phyloP scores from a whole-genome alignment of 371 early-diverging fungal genomes.

The Homolaphlyctis polyrhiza region DNA sequence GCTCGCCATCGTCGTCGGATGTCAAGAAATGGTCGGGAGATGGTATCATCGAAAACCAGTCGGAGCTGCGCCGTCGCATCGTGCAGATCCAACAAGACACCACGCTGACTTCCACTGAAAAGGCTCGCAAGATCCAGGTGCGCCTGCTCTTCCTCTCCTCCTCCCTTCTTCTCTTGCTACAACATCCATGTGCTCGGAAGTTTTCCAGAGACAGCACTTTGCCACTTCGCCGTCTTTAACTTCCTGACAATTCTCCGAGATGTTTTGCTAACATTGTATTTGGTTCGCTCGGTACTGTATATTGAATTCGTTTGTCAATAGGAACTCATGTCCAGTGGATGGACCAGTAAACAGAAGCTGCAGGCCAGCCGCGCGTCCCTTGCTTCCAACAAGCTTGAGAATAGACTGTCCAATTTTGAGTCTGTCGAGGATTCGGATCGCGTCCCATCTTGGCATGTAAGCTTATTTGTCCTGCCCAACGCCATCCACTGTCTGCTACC shows the following conservation, averaged over 20 bases:
- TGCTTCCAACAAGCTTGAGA: slow-evolving; percentile 28
- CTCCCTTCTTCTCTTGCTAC: too few relatives aligned
- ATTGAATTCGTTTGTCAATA: slow-evolving; percentile 14
- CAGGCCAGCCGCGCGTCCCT: slow-evolving; percentile 14
- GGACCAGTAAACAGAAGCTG: slow-evolving; percentile 29
- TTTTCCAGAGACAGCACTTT: too few relatives aligned
- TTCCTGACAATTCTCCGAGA: too few relatives aligned
- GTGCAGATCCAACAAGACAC: slow-evolving; percentile 55
- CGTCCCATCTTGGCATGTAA: slow-evolving; percentile 50
- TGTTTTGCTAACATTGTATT: too few relatives aligned
- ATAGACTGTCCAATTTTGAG: slow-evolving; percentile 30
- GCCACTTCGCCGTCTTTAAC: too few relatives aligned
- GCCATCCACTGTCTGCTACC: too few relatives aligned
- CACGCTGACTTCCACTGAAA: slow-evolving; percentile 51
- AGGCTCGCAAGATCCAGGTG: slow-evolving; percentile 68
- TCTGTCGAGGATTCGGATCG: slow-evolving; percentile 38
- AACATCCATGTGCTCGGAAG: too few relatives aligned
- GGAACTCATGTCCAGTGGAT: slow-evolving; percentile 50
- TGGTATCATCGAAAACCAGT: slow-evolving; percentile 13
- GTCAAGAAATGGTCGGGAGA: too few relatives aligned
- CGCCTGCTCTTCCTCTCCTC: too few relatives aligned
- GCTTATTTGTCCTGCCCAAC: slow-evolving; percentile 7
- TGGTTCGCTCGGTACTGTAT: too few relatives aligned
- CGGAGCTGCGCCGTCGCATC: slow-evolving; percentile 44
- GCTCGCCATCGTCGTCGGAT: too few relatives aligned